phyloP scores from a whole-genome alignment of 169 alveolate species.

The Eimeria maxima region DNA sequence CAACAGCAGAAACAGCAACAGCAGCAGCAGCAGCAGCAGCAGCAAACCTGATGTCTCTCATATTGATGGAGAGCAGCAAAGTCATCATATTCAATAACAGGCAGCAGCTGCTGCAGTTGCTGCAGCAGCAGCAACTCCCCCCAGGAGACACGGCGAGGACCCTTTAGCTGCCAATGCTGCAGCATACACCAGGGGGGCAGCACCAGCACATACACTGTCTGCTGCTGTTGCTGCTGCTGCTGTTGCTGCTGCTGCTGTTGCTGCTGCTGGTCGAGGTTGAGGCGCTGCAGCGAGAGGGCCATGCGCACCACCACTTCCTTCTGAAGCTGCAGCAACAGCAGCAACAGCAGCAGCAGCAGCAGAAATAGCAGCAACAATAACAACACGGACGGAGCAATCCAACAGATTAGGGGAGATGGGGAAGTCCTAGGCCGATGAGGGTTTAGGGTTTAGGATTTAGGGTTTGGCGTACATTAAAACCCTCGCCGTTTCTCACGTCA shows the following conservation, averaged over 20 bases:
- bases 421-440: not conserved
- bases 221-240: conserved; percentile 4
- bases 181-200: conserved; percentile 14
- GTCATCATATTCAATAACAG: not conserved
- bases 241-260: not conserved
- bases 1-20: not conserved
- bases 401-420: not conserved
- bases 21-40: not conserved
- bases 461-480: not conserved
- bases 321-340: conserved; percentile 1
- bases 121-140: conserved; percentile 23
- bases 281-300: conserved; percentile 15
- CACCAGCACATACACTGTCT: not conserved
- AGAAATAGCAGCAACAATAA: no score
- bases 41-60: not conserved
- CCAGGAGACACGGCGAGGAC: not conserved
- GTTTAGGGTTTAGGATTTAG: conserved; percentile 6
- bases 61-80: not conserved
- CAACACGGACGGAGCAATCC: not conserved
- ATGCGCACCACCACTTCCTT: conserved; percentile 12
- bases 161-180: not conserved
- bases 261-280: not conserved
- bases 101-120: conserved; percentile 32
- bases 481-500: not conserved
- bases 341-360: no score